Conservation (phyloP, 1,139 yeast species). For the Taphrina deformans region DNA sequence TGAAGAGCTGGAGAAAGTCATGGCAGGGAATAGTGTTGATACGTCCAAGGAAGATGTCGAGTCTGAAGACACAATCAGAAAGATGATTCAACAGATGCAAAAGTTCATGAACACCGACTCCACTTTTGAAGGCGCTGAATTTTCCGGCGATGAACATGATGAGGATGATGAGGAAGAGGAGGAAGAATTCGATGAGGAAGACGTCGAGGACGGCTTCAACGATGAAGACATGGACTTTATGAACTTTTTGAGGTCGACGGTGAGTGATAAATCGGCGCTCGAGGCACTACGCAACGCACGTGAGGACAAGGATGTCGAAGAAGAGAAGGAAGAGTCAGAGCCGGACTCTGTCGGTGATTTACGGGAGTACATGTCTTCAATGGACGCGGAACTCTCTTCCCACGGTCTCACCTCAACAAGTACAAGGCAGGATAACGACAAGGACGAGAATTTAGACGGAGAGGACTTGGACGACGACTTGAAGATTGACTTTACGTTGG, state of each 20-base stretch:
- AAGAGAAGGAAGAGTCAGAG: slow-evolving; percentile 40
- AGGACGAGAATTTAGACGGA: slow-evolving; percentile 38
- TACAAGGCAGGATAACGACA: background rate
- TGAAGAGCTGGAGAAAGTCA: slow-evolving; percentile 37
- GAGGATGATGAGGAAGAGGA: slow-evolving; percentile 41
- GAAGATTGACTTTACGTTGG: slow-evolving; percentile 34
- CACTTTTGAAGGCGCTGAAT: slow-evolving; percentile 42
- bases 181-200: slow-evolving; percentile 45
- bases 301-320: slow-evolving; percentile 29
- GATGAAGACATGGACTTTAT: slow-evolving; percentile 51
- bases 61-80: slow-evolving; percentile 39
- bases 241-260: slow-evolving; percentile 50
- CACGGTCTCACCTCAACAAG: background rate
- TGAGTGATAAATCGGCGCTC: slow-evolving; percentile 51
- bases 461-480: slow-evolving; percentile 41
- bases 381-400: slow-evolving; percentile 34
- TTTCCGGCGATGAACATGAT: slow-evolving; percentile 36
- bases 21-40: slow-evolving; percentile 32
- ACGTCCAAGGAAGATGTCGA: slow-evolving; percentile 34
- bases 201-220: slow-evolving; percentile 53
- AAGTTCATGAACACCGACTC: slow-evolving; percentile 44
- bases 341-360: slow-evolving; percentile 37
- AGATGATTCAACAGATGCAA: slow-evolving; percentile 41
- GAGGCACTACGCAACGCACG: slow-evolving; percentile 37
- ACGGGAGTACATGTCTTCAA: slow-evolving; percentile 40